A percentile compares a stretch with the other conserved stretches of the same genome.
These are phyloP conservation scores for Gryganskiella cystojenkinii DNA, from an alignment of 192 early-diverging fungal genomes.

Conservation along the genomic window DNA sequence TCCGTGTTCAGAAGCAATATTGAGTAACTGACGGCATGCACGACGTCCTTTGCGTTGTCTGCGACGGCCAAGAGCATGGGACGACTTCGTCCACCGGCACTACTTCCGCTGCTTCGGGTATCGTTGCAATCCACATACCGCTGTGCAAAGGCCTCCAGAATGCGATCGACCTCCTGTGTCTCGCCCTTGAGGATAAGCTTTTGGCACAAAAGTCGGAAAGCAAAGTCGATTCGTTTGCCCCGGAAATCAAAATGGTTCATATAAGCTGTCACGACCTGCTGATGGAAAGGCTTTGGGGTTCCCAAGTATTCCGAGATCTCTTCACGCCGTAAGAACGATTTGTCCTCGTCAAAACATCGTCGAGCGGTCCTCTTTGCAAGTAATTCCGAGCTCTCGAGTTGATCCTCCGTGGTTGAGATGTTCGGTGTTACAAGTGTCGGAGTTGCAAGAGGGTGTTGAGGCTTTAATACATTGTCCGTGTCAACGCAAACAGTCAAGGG, in stretches of 20 bases:
- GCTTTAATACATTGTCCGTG: too few relatives aligned
- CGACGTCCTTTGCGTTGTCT: conserved; percentile 71
- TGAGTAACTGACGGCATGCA: conserved; percentile 89
- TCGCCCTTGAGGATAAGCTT: conserved; percentile 90
- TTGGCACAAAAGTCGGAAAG: conserved; percentile 81
- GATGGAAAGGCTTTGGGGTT: conserved; percentile 64
- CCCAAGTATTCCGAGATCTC: conserved; percentile 63
- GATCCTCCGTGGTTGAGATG: conserved; percentile 3
- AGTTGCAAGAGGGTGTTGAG: not conserved
- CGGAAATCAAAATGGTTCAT: conserved; percentile 85
- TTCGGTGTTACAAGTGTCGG: conserved; percentile 6
- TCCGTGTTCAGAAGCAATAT: conserved; percentile 93
- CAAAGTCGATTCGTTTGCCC: conserved; percentile 76
- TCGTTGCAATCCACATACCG: conserved; percentile 87
- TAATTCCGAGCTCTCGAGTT: not conserved
- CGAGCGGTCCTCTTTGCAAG: conserved; percentile 15
- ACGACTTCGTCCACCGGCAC: conserved; percentile 27
- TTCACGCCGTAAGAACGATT: conserved; percentile 53
- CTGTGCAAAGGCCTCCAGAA: conserved; percentile 85
- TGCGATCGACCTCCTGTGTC: conserved; percentile 92
- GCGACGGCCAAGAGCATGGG: conserved; percentile 58
- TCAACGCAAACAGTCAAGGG: too few relatives aligned
- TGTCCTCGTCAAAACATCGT: conserved; percentile 57
- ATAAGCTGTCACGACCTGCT: conserved; percentile 69
- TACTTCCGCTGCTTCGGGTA: too few relatives aligned